Evolutionary conservation across 768 basidiomycete species (phyloP), one percentile per base, ranked within the genome.

Genomic region (Pleurotus giganteus): DNA sequence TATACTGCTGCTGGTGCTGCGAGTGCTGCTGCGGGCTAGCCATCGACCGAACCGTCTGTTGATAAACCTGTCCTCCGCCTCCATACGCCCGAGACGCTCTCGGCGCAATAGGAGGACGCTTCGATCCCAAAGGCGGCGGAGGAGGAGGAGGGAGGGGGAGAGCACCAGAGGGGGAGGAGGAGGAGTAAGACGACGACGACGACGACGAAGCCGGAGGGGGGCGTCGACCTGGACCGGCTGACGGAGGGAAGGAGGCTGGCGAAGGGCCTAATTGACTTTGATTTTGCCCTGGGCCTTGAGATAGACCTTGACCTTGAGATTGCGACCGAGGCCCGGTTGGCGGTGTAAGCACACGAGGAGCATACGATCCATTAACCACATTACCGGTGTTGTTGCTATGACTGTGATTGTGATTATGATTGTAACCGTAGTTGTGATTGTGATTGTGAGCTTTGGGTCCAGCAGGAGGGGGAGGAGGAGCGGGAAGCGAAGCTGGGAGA

Each of bases 271-370:
- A n/a, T n/a, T n/a, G n/a, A n/a, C n/a, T n/a, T n/a, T n/a, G n/a
- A n/a, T n/a, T n/a, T n/a, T n/a, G n/a, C n/a, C n/a, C n/a, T n/a
- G n/a, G n/a, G n/a, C n/a, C n/a, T n/a, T n/a, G n/a, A n/a, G n/a
- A n/a, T n/a, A n/a, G n/a, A n/a, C n/a, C n/a, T n/a, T n/a, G n/a
- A n/a, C n/a, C n/a, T n/a, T n/a, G n/a, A 36, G 70, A 68, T 58
- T 77, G 77, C 2, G 74, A 77, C 3, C 81, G 76, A 26, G 80
- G 79, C 59, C 73, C 77, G 2, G 76, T 78, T 1, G 80, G 76
- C 0, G 79, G 71, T 1, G 76, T 71, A 54, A 77, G 70, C 32
- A 73, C 70, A n/a, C 68, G 74, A 0, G 73, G 73, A 8, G 70
- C 36, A 28, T 44, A 56, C 4, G 47, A 39, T 3, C 13, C 56